These are phyloP conservation scores for Echinochloa phyllopogon DNA, from an alignment of 176 grass and related monocot genomes.

Conservation along the genomic window DNA sequence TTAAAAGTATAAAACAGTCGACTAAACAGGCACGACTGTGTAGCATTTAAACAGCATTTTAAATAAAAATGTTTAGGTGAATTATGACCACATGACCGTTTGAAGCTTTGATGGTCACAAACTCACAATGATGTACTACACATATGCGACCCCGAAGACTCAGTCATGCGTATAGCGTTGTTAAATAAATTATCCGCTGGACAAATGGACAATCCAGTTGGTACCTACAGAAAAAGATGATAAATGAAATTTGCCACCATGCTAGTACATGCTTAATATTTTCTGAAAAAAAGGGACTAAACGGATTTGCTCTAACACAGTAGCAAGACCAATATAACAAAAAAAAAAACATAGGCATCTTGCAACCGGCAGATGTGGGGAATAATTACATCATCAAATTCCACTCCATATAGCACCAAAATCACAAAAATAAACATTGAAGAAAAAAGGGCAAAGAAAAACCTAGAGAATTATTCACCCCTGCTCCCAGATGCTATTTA, in stretches of 20 bases:
- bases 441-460: background rate
- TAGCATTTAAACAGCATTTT: no score
- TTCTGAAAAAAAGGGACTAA: background rate
- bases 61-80: no score
- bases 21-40: no score
- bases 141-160: no score
- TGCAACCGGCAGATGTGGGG: constrained; percentile 25
- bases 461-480: constrained; percentile 18
- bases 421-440: background rate
- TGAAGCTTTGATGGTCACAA: no score
- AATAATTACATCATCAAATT: constrained; percentile 36
- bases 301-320: background rate
- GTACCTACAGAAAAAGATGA: background rate
- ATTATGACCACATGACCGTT: no score
- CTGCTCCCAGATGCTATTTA: constrained; percentile 49
- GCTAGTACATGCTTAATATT: background rate
- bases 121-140: no score
- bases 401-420: constrained; percentile 17
- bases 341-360: constrained; percentile 35
- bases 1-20: no score
- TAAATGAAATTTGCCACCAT: background rate
- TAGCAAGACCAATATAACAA: background rate
- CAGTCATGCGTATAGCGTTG: no score
- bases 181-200: no score
- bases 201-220: background rate